Evolutionary conservation across 345 rosid genomes (phyloP).

Genomic region (Boechera divaricarpa): DNA sequence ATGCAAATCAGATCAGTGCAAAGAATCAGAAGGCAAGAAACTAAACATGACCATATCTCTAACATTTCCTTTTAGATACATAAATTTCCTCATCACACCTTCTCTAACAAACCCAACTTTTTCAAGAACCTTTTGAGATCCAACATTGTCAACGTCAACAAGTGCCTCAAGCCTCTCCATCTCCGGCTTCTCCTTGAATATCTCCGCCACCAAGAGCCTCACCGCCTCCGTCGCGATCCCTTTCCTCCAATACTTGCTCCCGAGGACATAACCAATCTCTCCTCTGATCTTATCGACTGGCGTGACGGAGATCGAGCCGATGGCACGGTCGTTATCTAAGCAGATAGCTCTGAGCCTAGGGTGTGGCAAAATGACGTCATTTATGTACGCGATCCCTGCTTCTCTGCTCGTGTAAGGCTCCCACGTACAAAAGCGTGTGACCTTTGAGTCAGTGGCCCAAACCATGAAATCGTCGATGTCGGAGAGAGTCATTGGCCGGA

Average conservation of each 20-base stretch:
- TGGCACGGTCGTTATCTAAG: constrained; percentile 49
- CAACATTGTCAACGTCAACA: constrained; percentile 60
- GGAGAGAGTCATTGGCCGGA: constrained; percentile 50
- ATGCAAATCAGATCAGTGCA: constrained; percentile 8
- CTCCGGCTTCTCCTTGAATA: constrained; percentile 58
- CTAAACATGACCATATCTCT: constrained; percentile 69
- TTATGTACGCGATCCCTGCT: constrained; percentile 51
- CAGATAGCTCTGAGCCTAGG: constrained; percentile 75
- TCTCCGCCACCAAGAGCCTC: constrained; percentile 50
- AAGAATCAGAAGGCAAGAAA: constrained; percentile 61
- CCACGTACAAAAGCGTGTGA: constrained; percentile 59
- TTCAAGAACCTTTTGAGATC: constrained; percentile 67
- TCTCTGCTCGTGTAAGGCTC: constrained; percentile 61
- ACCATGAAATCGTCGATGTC: constrained; percentile 71
- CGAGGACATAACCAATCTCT: constrained; percentile 60
- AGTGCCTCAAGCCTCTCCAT: constrained; percentile 72
- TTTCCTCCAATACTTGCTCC: constrained; percentile 60
- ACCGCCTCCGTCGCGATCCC: constrained; percentile 64
- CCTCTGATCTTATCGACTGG: constrained; percentile 57
- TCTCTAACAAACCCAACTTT: constrained; percentile 72
- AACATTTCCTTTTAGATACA: constrained; percentile 51
- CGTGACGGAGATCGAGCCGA: constrained; percentile 60
- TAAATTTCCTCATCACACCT: constrained; percentile 64
- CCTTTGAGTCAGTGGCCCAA: constrained; percentile 63
- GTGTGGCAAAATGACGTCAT: constrained; percentile 46